A percentile compares a stretch with the other conserved stretches of the same genome.
These are phyloP conservation scores for Citrus cavaleriei DNA, from an alignment of 345 rosid species.

Conservation along the genomic window DNA sequence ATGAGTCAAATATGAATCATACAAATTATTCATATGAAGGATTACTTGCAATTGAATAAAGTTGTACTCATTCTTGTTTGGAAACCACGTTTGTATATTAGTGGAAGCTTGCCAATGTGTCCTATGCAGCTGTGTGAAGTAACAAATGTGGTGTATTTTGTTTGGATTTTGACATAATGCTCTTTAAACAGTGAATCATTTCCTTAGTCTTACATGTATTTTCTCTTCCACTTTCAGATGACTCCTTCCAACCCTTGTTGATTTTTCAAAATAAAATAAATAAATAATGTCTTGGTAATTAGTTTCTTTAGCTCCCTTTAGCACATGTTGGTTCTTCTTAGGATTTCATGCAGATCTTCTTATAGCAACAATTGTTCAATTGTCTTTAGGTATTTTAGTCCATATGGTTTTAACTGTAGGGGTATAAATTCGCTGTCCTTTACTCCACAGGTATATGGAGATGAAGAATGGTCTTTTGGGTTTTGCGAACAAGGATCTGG, in stretches of 20 bases:
- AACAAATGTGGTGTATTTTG: background rate
- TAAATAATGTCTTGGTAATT: background rate
- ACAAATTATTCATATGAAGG: background rate
- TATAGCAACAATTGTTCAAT: background rate
- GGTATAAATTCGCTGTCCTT: constrained; percentile 12
- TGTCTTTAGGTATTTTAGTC: background rate
- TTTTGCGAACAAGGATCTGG: constrained; percentile 93
- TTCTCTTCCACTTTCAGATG: background rate
- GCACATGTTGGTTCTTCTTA: background rate
- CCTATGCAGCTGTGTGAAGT: background rate
- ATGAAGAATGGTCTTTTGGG: constrained; percentile 96
- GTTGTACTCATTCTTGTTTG: background rate
- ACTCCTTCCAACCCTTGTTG: background rate
- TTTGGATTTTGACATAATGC: background rate
- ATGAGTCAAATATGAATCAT: background rate
- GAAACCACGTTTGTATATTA: background rate
- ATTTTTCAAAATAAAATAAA: background rate
- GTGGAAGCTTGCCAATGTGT: background rate
- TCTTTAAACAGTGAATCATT: background rate
- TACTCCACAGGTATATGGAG: constrained; percentile 65
- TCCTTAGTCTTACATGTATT: background rate
- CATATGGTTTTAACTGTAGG: background rate
- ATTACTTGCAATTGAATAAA: background rate
- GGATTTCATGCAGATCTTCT: background rate
- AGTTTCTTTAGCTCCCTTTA: background rate